These are phyloP conservation scores for Kuraishia floccosa DNA, from an alignment of 805 yeast species.

Conservation along the genomic window DNA sequence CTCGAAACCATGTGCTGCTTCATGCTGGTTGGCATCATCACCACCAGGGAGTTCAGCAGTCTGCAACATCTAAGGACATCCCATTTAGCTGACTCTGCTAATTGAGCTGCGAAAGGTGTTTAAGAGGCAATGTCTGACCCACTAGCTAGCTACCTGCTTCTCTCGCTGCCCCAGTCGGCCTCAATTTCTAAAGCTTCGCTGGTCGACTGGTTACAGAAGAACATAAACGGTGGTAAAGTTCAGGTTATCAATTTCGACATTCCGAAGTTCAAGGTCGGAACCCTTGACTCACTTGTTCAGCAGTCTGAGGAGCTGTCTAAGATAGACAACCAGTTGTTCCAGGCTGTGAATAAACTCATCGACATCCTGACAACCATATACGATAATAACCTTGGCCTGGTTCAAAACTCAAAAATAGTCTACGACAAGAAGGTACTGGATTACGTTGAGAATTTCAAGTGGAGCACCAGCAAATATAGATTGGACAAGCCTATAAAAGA, in stretches of 20 bases:
- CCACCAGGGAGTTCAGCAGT: too few species aligned
- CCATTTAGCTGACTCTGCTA: too few species aligned
- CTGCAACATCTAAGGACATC: too few species aligned
- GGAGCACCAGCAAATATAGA: slow-evolving; percentile 85
- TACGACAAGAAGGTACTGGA: slow-evolving; percentile 40
- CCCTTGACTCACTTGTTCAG: slow-evolving; percentile 82
- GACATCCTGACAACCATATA: slow-evolving; percentile 54
- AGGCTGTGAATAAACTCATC: slow-evolving; percentile 59
- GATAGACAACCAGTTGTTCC: slow-evolving; percentile 66
- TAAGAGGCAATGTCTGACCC: slow-evolving; percentile 17
- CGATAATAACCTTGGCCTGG: slow-evolving; percentile 13
- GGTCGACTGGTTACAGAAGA: slow-evolving; percentile 39
- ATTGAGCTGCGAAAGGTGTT: background rate
- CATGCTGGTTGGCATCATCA: too few species aligned
- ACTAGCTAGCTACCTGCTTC: slow-evolving; percentile 33
- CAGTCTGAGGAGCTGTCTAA: slow-evolving; percentile 85
- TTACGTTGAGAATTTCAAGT: slow-evolving; percentile 64
- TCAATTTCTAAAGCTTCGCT: slow-evolving; percentile 20
- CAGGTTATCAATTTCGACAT: slow-evolving; percentile 47
- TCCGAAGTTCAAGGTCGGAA: slow-evolving; percentile 89
- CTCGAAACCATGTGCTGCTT: too few species aligned
- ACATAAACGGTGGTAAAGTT: slow-evolving; percentile 44
- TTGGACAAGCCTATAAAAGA: slow-evolving; percentile 75
- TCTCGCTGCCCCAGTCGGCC: slow-evolving; percentile 46
- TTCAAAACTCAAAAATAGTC: slow-evolving; percentile 22